These are phyloP conservation scores for Marasmius oreades DNA, from an alignment of 1,284 basidiomycete genomes.

Conservation along the genomic window DNA sequence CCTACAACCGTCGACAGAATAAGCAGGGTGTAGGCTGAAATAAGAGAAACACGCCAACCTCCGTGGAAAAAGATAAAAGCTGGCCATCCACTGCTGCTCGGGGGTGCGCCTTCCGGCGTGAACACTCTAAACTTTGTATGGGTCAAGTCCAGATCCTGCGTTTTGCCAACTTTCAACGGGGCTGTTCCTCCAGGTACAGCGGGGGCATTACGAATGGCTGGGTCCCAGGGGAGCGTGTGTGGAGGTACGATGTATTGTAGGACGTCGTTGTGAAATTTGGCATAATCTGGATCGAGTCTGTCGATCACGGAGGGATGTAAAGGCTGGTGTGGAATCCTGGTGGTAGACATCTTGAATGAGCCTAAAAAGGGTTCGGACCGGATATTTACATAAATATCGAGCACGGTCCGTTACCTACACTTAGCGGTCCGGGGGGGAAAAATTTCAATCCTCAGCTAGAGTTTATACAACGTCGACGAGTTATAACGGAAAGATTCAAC, in stretches of 20 bases:
- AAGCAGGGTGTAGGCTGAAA: slow-evolving; percentile 2
- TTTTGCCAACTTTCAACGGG: slow-evolving; percentile 50
- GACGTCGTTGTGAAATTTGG: slow-evolving; percentile 54
- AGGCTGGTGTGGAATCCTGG: slow-evolving; percentile 34
- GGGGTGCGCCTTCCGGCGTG: slow-evolving; percentile 49
- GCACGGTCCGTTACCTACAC: neutral
- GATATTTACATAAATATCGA: neutral
- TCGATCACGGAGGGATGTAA: slow-evolving; percentile 55
- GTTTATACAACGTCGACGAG: no score
- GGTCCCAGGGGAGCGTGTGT: slow-evolving; percentile 59
- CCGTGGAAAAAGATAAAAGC: slow-evolving; percentile 37
- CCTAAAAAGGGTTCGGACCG: no score
- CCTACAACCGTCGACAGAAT: no score
- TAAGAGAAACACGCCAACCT: slow-evolving; percentile 30
- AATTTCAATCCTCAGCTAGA: neutral
- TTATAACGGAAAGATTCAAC: neutral
- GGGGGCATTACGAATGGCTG: slow-evolving; percentile 48
- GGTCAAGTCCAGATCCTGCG: slow-evolving; percentile 33
- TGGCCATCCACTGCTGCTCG: slow-evolving; percentile 45
- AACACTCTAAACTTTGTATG: slow-evolving; percentile 37
- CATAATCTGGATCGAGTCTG: slow-evolving; percentile 60
- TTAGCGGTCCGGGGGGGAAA: neutral
- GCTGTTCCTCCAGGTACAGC: slow-evolving; percentile 54
- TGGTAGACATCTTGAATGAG: neutral
- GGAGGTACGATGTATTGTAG: slow-evolving; percentile 41